Conservation (phyloP, 164 flowering plant genomes). For the Malania oleifera region DNA sequence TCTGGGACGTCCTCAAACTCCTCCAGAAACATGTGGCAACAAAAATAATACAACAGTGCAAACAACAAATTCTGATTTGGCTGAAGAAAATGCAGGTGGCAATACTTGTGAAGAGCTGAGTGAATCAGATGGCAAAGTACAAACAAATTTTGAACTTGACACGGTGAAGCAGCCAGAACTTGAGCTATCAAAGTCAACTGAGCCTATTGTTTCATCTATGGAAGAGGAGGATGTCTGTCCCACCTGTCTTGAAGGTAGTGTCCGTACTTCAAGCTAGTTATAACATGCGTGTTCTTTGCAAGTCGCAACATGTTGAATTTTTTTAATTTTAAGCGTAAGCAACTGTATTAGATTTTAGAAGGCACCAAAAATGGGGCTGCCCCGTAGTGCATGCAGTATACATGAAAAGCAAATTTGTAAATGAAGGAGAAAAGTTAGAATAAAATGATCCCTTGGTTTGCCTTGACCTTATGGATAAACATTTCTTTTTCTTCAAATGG, state of each 20-base stretch:
- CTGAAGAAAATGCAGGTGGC: conserved; percentile 14
- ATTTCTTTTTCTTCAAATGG: too few relatives aligned
- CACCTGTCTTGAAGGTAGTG: conserved; percentile 43
- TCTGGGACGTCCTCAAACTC: conserved; percentile 23
- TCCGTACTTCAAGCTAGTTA: background rate
- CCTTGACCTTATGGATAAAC: too few relatives aligned
- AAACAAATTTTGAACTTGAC: conserved; percentile 14
- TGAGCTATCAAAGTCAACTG: conserved; percentile 24
- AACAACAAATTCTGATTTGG: conserved; percentile 21
- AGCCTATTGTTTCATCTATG: conserved; percentile 9
- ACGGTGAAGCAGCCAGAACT: conserved; percentile 20
- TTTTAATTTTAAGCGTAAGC: too few relatives aligned
- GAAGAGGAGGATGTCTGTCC: conserved; percentile 49
- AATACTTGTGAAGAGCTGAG: conserved; percentile 22
- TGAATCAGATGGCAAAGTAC: conserved; percentile 21
- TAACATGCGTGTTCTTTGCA: background rate
- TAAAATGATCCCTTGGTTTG: too few relatives aligned
- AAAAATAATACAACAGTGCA: conserved; percentile 13
- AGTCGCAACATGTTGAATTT: background rate
- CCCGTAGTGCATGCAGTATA: too few relatives aligned
- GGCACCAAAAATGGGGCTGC: too few relatives aligned
- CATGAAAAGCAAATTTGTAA: too few relatives aligned
- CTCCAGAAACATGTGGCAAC: conserved; percentile 16
- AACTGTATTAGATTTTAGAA: too few relatives aligned
- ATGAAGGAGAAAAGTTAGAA: too few relatives aligned